Percentiles rank a stretch among this genome's conserved stretches.
These are phyloP conservation scores for Symbiodinium natans DNA, from an alignment of 73 alveolate species.

Conservation along the genomic window DNA sequence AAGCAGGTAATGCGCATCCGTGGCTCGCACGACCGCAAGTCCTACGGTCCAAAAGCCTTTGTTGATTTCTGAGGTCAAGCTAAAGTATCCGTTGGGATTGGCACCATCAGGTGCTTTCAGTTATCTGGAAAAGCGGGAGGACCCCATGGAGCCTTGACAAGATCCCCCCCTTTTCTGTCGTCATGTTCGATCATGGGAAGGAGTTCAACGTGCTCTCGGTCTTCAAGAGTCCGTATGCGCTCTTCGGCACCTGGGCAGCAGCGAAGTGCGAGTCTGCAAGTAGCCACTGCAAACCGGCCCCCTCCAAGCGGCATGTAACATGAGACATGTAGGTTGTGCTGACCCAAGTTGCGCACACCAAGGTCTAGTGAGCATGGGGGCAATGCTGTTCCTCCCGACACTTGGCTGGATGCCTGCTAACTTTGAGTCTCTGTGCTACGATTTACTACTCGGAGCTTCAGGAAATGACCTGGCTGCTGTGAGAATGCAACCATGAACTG, in stretches of 20 bases:
- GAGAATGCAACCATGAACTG: not conserved
- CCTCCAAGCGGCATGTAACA: no score
- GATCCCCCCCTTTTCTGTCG: no score
- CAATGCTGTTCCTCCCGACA: constrained; percentile 90
- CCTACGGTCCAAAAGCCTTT: no score
- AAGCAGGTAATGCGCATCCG: no score
- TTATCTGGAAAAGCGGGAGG: constrained; percentile 83
- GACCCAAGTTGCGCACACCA: no score
- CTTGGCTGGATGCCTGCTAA: constrained; percentile 5
- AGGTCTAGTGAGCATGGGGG: constrained; percentile 83
- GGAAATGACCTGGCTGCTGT: no score
- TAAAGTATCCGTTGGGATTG: constrained; percentile 71
- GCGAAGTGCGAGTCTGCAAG: no score
- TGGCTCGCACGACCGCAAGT: no score
- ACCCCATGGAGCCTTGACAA: not conserved
- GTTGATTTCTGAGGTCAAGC: constrained; percentile 9
- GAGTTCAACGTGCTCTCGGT: constrained; percentile 85
- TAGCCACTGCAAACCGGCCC: no score
- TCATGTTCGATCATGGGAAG: not conserved
- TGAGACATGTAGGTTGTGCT: no score
- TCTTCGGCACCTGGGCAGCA: not conserved
- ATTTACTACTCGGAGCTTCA: no score
- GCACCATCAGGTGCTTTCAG: constrained; percentile 75
- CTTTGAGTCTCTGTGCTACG: no score
- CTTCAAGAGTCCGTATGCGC: constrained; percentile 60